Evolutionary conservation across 208 protist genomes (phyloP).

Genomic region (Phytomonas sp.): DNA sequence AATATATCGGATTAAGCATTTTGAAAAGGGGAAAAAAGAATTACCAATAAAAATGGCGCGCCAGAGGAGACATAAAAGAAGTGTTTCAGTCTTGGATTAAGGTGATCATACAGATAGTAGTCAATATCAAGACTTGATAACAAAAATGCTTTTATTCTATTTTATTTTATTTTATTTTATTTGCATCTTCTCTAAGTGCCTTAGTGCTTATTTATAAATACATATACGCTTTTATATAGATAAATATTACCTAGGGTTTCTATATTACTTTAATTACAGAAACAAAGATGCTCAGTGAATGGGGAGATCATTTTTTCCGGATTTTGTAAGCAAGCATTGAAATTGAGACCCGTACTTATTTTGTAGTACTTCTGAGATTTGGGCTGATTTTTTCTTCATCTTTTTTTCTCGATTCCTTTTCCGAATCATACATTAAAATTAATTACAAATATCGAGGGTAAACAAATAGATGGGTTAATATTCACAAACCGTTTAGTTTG

Average conservation of each 20-base stretch:
- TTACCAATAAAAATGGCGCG: neutral
- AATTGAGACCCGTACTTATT: neutral
- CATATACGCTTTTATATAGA: conserved; percentile 6
- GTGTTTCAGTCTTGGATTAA: neutral
- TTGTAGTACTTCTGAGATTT: neutral
- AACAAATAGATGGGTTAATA: neutral
- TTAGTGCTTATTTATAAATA: conserved; percentile 1
- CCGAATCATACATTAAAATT: conserved; percentile 6
- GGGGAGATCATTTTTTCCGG: neutral
- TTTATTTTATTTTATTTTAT: neutral
- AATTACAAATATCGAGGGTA: neutral
- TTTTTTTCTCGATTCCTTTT: conserved; percentile 2
- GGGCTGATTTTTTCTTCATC: neutral
- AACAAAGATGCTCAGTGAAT: neutral
- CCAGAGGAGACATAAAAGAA: neutral
- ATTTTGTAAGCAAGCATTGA: conserved; percentile 6
- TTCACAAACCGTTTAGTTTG: neutral
- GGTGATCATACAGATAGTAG: neutral
- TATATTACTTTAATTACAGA: conserved; percentile 9
- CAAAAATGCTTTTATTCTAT: neutral
- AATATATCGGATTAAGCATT: neutral
- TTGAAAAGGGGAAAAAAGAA: neutral
- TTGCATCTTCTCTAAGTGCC: neutral
- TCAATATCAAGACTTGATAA: neutral
- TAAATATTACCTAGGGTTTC: conserved; percentile 4